Evolutionary conservation across 1,139 yeast species (phyloP).

Genomic region (Suhomyces guaymorum): DNA sequence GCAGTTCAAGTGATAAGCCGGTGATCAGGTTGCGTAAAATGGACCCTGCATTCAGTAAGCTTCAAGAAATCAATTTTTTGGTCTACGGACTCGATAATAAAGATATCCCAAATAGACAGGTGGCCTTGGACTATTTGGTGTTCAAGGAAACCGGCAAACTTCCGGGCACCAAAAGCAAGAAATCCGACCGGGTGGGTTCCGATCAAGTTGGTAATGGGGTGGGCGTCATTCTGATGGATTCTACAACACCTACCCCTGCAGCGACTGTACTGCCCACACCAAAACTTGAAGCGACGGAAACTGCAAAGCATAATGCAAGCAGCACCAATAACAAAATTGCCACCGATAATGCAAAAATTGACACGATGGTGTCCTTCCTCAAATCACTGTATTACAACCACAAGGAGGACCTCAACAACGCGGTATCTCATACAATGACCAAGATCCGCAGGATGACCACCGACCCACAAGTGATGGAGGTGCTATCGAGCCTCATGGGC

Average conservation of each 20-base stretch:
- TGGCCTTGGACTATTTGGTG: slow-evolving; percentile 19
- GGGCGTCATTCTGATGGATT: no score
- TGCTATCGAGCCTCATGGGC: slow-evolving; percentile 11
- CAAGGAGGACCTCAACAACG: slow-evolving; percentile 12
- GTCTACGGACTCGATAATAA: slow-evolving; percentile 18
- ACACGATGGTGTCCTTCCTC: slow-evolving; percentile 6
- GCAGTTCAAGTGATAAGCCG: slow-evolving; percentile 19
- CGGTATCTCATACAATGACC: slow-evolving; percentile 9
- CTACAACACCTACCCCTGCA: no score
- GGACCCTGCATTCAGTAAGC: slow-evolving; percentile 22
- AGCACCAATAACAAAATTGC: not conserved
- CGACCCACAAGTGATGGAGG: slow-evolving; percentile 11
- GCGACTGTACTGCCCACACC: no score
- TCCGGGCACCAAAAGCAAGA: slow-evolving; percentile 5
- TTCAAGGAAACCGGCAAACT: slow-evolving; percentile 16
- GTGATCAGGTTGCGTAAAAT: slow-evolving; percentile 20
- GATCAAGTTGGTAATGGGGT: not conserved
- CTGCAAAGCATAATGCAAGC: no score
- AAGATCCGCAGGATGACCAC: slow-evolving; percentile 3
- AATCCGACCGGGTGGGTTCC: not conserved
- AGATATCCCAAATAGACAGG: slow-evolving; percentile 20
- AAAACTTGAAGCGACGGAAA: no score
- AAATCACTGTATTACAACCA: slow-evolving; percentile 12
- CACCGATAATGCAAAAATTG: slow-evolving; percentile 3
- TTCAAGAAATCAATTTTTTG: slow-evolving; percentile 21